Conservation (phyloP, 2,329 filamentous ascomycete species). For the Geosmithia flava region DNA sequence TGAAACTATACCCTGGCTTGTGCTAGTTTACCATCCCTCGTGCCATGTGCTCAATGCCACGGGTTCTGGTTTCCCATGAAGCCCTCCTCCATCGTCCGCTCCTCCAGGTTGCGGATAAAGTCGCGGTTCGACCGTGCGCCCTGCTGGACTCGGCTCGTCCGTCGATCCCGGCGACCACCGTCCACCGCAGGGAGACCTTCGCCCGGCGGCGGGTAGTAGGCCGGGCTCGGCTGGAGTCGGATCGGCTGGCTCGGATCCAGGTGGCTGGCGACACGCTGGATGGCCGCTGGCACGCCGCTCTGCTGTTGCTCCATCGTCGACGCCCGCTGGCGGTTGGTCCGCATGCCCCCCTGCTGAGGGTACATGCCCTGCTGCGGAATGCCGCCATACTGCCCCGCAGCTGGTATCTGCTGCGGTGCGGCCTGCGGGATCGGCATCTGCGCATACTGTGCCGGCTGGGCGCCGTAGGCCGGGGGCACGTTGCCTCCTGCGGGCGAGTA, state of each 20-base stretch:
- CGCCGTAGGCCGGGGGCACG: constrained; percentile 60
- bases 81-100: constrained; percentile 85
- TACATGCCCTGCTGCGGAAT: constrained; percentile 45
- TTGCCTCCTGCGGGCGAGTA: constrained; percentile 46
- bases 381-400: constrained; percentile 46
- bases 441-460: constrained; percentile 51
- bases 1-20: neutral
- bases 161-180: constrained; percentile 49
- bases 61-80: constrained; percentile 58
- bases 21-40: constrained; percentile 1
- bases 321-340: constrained; percentile 73
- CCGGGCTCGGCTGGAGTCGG: constrained; percentile 84
- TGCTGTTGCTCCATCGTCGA: constrained; percentile 95
- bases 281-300: constrained; percentile 80
- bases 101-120: constrained; percentile 90
- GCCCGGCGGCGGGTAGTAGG: constrained; percentile 88
- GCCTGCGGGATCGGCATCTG: constrained; percentile 57
- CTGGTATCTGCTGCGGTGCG: constrained; percentile 42
- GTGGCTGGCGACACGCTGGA: constrained; percentile 91
- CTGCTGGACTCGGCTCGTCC: constrained; percentile 61
- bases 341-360: constrained; percentile 46
- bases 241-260: constrained; percentile 92
- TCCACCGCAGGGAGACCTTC: constrained; percentile 63
- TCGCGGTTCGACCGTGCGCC: constrained; percentile 57
- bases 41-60: constrained; percentile 47